Conservation (phyloP, 331 rosid species). For the Pyrus hybrid region DNA sequence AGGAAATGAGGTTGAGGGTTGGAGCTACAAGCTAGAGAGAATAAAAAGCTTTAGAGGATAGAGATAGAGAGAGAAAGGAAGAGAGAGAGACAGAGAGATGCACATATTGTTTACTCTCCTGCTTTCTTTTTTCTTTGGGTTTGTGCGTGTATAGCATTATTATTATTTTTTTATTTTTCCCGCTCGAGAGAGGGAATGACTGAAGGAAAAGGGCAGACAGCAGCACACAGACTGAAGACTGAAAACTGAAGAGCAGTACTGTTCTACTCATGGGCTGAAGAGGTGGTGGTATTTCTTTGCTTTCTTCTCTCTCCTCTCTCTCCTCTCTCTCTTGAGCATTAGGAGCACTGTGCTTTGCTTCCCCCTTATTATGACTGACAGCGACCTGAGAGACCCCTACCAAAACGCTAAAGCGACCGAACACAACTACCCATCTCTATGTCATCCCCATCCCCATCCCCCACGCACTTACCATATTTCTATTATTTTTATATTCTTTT, state of each 20-base stretch:
- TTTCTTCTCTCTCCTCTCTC: background rate
- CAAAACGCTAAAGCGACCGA: conserved; percentile 28
- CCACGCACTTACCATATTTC: background rate
- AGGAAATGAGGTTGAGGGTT: background rate
- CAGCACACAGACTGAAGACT: background rate
- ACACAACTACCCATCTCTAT: conserved; percentile 5
- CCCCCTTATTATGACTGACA: conserved; percentile 77
- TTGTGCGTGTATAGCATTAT: background rate
- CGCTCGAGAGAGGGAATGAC: conserved; percentile 13
- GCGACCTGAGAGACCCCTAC: conserved; percentile 69
- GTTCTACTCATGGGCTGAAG: background rate
- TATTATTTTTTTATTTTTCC: conserved; percentile 18
- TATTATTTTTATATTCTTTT: background rate
- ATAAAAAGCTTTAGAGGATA: background rate
- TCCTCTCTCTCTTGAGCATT: background rate
- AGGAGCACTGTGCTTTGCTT: conserved; percentile 33
- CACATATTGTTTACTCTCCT: background rate
- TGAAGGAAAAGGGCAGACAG: background rate
- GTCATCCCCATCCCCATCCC: background rate
- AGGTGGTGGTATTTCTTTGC: background rate
- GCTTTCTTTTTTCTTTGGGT: background rate
- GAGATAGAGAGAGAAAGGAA: background rate
- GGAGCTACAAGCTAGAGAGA: background rate
- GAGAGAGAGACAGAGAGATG: background rate
- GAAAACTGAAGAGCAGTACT: background rate